Evolutionary conservation across 1,284 basidiomycete species (phyloP), one percentile per base, ranked within the genome.

Genomic region (Apiotrichum brassicae): DNA sequence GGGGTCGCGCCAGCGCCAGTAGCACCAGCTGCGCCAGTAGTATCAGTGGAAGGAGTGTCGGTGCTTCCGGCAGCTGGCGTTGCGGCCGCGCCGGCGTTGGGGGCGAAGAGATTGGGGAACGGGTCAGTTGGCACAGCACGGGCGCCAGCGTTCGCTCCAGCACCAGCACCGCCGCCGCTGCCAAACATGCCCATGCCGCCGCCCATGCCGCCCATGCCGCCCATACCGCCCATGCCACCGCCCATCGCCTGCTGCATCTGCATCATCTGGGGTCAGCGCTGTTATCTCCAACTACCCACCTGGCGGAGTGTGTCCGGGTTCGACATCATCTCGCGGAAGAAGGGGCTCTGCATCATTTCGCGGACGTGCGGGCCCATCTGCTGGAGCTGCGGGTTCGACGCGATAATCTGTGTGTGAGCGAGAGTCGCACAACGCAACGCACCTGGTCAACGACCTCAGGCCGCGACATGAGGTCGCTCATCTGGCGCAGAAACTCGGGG

Each of bases 281-380:
- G 22, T n/a, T 7, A 4, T 9, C 4, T 44, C 7, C 8, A 19
- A 34, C 9, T 25, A 52, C 64, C 54, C 48, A 67, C 68, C 57
- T 57, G 58, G 46, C 66, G 56, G 23, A 71, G 57, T 43, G 66
- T 62, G 32, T 70, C 69, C 3, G 69, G 69, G 53, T 71, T 70
- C 28, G 63, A 53, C 83, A 91, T 79, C 81, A 91, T 84, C 63
- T 87, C 79, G 43, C 86, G 76, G 74, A 92, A 87, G 54, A 82
- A 77, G n/a, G 85, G 83, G 63, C 81, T 85, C 64, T 85, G 82
- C 75, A 93, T 85, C 51, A 87, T 78, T 58, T 85, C 77, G 18
- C 90, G 78, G 23, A 90, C 81, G 64, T 87, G 84, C 0, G 88
- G 88, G 4, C 79, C 86, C 83, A 91, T 85, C 0, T 76, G 75